phyloP scores from a whole-genome alignment of 805 yeast genomes.

The Saturnispora galanensis region DNA sequence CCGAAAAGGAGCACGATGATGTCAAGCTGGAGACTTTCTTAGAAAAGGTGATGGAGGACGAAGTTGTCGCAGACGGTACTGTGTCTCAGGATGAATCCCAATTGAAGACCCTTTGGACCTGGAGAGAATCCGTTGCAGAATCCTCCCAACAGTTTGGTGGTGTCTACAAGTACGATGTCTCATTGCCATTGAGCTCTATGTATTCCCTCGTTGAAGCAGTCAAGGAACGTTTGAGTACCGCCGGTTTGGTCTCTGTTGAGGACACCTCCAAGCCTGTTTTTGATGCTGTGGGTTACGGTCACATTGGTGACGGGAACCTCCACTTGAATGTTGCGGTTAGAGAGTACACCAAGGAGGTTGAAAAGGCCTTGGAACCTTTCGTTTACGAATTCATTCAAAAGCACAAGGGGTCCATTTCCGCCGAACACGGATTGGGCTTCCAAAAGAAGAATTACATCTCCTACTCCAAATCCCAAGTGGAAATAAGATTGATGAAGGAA shows the following conservation, averaged over 20 bases:
- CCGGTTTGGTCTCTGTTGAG: constrained; percentile 52
- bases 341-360: constrained; percentile 69
- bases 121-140: constrained; percentile 95
- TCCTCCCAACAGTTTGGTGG: constrained; percentile 82
- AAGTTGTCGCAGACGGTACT: constrained; percentile 81
- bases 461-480: constrained; percentile 68
- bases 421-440: constrained; percentile 97
- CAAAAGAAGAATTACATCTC: constrained; percentile 87
- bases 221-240: constrained; percentile 46
- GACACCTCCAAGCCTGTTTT: constrained; percentile 65
- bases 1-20: constrained; percentile 87
- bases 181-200: constrained; percentile 73
- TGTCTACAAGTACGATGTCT: constrained; percentile 94
- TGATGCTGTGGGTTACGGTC: constrained; percentile 94
- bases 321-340: constrained; percentile 91
- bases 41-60: constrained; percentile 78
- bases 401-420: constrained; percentile 81
- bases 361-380: constrained; percentile 79
- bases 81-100: constrained; percentile 95
- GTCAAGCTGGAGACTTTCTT: constrained; percentile 78
- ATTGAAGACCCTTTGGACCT: constrained; percentile 72
- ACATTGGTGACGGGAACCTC: constrained; percentile 93
- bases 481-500: constrained; percentile 65
- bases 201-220: constrained; percentile 77
- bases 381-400: constrained; percentile 81